Conservation (phyloP, 371 early-diverging fungal species). For the Mortierella sp. region DNA sequence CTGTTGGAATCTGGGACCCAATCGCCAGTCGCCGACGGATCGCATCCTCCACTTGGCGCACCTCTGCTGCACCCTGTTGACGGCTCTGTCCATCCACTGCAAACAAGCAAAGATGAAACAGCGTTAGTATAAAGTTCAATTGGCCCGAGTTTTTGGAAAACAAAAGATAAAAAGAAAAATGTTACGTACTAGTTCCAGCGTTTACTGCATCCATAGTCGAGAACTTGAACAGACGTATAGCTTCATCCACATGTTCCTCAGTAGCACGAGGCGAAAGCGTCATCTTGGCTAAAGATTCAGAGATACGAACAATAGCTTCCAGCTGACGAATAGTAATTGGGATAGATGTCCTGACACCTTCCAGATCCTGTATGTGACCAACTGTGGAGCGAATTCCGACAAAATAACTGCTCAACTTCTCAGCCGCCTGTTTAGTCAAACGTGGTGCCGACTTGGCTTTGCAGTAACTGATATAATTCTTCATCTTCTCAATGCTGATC, state of each 20-base stretch:
- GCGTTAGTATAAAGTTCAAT: not conserved
- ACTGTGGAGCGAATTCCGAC: slow-evolving; percentile 94
- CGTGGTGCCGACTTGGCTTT: slow-evolving; percentile 96
- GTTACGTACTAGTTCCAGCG: slow-evolving; percentile 73
- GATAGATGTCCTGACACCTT: slow-evolving; percentile 85
- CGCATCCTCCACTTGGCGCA: slow-evolving; percentile 84
- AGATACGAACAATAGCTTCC: slow-evolving; percentile 99
- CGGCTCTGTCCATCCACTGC: slow-evolving; percentile 82
- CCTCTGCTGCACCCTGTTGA: slow-evolving; percentile 77
- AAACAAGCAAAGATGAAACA: not conserved
- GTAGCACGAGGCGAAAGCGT: slow-evolving; percentile 91
- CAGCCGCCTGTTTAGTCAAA: slow-evolving; percentile 87
- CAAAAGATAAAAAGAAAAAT: not conserved
- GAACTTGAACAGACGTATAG: slow-evolving; percentile 97
- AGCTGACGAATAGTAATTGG: slow-evolving; percentile 99
- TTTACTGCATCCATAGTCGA: slow-evolving; percentile 99
- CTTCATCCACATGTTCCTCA: slow-evolving; percentile 97
- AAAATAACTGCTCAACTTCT: slow-evolving; percentile 95
- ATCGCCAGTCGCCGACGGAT: slow-evolving; percentile 90
- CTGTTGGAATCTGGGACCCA: slow-evolving; percentile 82
- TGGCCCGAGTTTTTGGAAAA: not conserved
- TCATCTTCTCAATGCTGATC: slow-evolving; percentile 93
- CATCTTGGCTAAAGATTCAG: slow-evolving; percentile 99
- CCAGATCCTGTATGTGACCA: slow-evolving; percentile 82
- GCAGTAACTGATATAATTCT: slow-evolving; percentile 95